Base-by-base conservation (phyloP, 2,329 filamentous ascomycete genomes). In the Phoma sp. region DNA sequence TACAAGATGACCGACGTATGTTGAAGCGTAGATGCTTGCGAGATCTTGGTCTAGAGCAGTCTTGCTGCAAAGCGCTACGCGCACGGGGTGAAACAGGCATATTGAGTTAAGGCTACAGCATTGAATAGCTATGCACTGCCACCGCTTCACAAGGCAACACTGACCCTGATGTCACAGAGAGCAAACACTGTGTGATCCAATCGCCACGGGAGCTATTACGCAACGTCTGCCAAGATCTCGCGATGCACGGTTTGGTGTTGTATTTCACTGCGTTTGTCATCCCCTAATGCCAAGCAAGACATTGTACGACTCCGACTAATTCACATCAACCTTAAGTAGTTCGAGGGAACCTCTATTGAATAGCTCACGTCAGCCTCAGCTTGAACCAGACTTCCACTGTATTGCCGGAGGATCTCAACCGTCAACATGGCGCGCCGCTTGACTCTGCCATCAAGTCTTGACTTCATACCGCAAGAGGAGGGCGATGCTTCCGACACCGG, bases 231-330 rank as follows among this genome's bases (percentile, higher is more conserved):
- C 46, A 55, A 55, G 36, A 46, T 14, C 18, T 46, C 46, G 41
- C 41, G 52, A 55, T 55, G 36, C 9, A 35, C 44, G 27, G 18
- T 36, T 29, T 55, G 46, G 30, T 49, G 41, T 41, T 25, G 24
- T 49, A 18, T 36, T 48, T 54, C 46, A 49, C 52, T 50, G 32
- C 46, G 46, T 50, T 55, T 55, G 46, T 46, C 35, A 33, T 47
- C 45, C 30, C 37, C 46, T 50, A 27, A 22, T 41, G 52, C 41
- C 46, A 50, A 55, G 52, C 52, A 41, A 35, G 41, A 27, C 25
- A 36, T 29, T 30, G 30, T 18, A 23, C 14, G 30, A 10, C 14
- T 25, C n/a, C 29, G 22, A n/a, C 24, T 13, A 37, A 13, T 38
- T 35, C 37, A 27, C 24, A n/a, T 32, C 8, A 13, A 32, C n/a